Evolutionary conservation across 371 early-diverging fungal species (phyloP).

Genomic region (Mucor lusitanicus): DNA sequence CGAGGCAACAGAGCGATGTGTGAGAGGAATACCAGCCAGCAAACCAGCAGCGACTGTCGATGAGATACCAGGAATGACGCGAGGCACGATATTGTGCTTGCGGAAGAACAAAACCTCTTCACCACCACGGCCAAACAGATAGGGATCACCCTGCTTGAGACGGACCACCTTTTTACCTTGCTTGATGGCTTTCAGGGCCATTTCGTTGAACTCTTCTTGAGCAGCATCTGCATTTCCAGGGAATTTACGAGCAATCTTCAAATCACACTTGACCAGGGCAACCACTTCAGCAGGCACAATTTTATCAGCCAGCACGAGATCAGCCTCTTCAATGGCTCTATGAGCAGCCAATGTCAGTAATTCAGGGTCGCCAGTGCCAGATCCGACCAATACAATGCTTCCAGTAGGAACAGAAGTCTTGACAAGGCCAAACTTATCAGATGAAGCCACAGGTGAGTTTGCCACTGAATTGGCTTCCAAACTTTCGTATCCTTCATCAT

Average conservation of each 20-base stretch:
- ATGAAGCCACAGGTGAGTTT: neutral
- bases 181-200: conserved; percentile 62
- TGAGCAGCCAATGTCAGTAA: conserved; percentile 80
- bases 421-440: neutral
- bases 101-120: conserved; percentile 85
- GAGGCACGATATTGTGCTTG: conserved; percentile 61
- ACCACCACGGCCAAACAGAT: conserved; percentile 91
- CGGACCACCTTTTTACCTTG: conserved; percentile 79
- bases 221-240: conserved; percentile 80
- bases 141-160: conserved; percentile 90
- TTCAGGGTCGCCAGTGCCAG: conserved; percentile 86
- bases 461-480: conserved; percentile 5
- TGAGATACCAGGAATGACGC: conserved; percentile 85
- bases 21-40: conserved; percentile 83
- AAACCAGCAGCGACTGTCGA: conserved; percentile 77
- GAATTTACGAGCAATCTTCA: conserved; percentile 70
- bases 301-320: conserved; percentile 84
- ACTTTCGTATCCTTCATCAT: conserved; percentile 60
- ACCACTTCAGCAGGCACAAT: conserved; percentile 78
- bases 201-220: conserved; percentile 77
- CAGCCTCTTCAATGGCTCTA: conserved; percentile 68
- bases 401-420: conserved; percentile 4
- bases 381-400: conserved; percentile 75
- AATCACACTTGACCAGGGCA: conserved; percentile 52
- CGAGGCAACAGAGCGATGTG: conserved; percentile 85